Base-by-base conservation (phyloP, 2,329 filamentous ascomycete species). In the Hymenoscyphus fructigenus region DNA sequence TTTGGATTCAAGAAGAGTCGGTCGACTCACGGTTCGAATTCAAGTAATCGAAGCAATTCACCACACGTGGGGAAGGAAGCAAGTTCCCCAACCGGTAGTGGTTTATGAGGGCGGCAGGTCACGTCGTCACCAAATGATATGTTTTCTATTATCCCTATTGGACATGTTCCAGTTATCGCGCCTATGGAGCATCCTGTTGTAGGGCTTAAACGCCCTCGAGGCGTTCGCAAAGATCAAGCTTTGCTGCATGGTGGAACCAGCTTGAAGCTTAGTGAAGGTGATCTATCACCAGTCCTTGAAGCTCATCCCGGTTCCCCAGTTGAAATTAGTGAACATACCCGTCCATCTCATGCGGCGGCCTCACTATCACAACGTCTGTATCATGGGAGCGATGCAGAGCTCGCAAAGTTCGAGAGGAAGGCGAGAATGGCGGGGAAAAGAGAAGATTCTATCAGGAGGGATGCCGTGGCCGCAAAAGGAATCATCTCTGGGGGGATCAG, bases 51-150 rank as follows among this genome's bases (percentile, higher is more conserved):
- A 14, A 79, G 79, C 23, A 74, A 70, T 57, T 67, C 68, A 77
- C 81, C 65, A 64, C 75, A 50, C 69, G 73, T 23, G 23, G 75
- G 74, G 70, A 74, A 77, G 57, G 79, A 81, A 36, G 63, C 71
- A 9, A 75, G 71, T 62, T 74, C 74, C 56, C 73, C 73, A 65
- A 71, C 71, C 63, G 76, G 75, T 58, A 76, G 76, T 70, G 76
- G 77, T 57, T 84, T 83, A 83, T 88, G 84, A 85, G 79, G 81
- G 77, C 82, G 75, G 78, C 82, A 85, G 84, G 84, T 79, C 83
- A 81, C 82, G 81, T 78, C 82, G 79, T 77, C 77, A 78, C 78
- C 79, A 74, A 72, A 70, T 72, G 72, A 75, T 70, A 60, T 67
- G 64, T 72, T 73, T 73, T 71, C 71, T 70, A 69, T 69, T 67